Conservation (phyloP, 2,329 filamentous ascomycete species). For the Sporothrix brunneoviolacea region DNA sequence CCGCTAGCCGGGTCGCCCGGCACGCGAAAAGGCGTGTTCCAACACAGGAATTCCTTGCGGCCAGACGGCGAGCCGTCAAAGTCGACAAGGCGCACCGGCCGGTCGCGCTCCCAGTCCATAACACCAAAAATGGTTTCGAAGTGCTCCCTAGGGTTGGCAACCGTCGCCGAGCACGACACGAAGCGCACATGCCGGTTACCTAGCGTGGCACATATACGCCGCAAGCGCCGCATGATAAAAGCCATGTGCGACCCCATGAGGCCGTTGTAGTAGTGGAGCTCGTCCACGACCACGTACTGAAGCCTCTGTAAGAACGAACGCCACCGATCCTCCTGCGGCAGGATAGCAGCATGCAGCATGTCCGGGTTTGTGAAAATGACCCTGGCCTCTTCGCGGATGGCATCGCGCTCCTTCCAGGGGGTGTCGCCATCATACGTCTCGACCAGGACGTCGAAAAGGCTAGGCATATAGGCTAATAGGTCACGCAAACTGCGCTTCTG, state of each 20-base stretch:
- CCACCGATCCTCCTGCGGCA: slow-evolving; percentile 89
- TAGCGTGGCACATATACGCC: slow-evolving; percentile 81
- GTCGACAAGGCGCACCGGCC: slow-evolving; percentile 65
- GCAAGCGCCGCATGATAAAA: slow-evolving; percentile 84
- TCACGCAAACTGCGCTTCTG: slow-evolving; percentile 84
- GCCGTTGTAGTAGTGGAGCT: slow-evolving; percentile 94
- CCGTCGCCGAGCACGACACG: slow-evolving; percentile 92
- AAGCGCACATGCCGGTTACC: slow-evolving; percentile 84
- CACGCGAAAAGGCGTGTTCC: slow-evolving; percentile 95
- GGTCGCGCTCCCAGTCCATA: slow-evolving; percentile 39
- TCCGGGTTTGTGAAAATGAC: slow-evolving; percentile 98
- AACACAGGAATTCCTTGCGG: slow-evolving; percentile 90
- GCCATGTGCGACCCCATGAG: slow-evolving; percentile 90
- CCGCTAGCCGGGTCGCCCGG: slow-evolving; percentile 81
- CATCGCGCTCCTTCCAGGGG: slow-evolving; percentile 67
- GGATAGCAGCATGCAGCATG: slow-evolving; percentile 90
- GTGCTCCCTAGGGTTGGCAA: slow-evolving; percentile 85
- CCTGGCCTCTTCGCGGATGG: slow-evolving; percentile 78
- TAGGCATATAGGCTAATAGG: slow-evolving; percentile 72
- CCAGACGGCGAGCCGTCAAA: slow-evolving; percentile 91
- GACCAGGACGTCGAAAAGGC: slow-evolving; percentile 67
- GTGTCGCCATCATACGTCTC: slow-evolving; percentile 98
- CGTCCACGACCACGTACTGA: slow-evolving; percentile 83
- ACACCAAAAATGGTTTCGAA: slow-evolving; percentile 94
- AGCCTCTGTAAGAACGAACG: slow-evolving; percentile 78